Evolutionary conservation across 78 protist species (phyloP).

Genomic region (Dictyostelium capitatum): DNA sequence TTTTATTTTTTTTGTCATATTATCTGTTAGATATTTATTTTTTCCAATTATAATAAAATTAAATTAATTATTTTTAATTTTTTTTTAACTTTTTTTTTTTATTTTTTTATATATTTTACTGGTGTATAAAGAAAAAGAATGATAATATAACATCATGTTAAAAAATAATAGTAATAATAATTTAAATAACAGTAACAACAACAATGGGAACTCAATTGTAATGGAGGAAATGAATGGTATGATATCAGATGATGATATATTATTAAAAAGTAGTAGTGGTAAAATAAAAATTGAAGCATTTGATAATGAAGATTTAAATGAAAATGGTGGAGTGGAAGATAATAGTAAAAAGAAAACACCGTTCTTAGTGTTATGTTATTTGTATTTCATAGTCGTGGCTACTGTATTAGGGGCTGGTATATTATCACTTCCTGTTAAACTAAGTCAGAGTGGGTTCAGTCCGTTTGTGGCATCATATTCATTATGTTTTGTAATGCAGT

Average conservation of each 20-base stretch:
- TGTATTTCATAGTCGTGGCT: constrained; percentile 63
- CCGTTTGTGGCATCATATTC: constrained; percentile 72
- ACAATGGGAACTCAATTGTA: not conserved
- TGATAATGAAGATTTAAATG: not conserved
- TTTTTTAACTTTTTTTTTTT: too few species aligned
- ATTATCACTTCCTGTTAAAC: constrained; percentile 65
- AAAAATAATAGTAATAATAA: not conserved
- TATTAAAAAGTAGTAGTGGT: not conserved
- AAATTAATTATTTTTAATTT: too few species aligned
- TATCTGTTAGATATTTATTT: too few species aligned
- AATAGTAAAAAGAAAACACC: constrained; percentile 35
- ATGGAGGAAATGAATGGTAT: too few species aligned
- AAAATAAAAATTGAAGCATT: not conserved
- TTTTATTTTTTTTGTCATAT: too few species aligned
- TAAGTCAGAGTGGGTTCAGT: constrained; percentile 49
- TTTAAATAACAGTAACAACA: not conserved
- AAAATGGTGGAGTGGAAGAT: not conserved
- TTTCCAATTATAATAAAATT: too few species aligned
- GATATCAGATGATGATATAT: too few species aligned
- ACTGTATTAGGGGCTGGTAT: constrained; percentile 80
- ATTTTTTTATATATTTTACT: too few species aligned
- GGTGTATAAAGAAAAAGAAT: too few species aligned
- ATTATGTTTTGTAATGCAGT: constrained; percentile 67
- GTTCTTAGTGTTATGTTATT: constrained; percentile 31
- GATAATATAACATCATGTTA: too few species aligned